Evolutionary conservation across 2,329 filamentous ascomycete species (phyloP).

Genomic region (Mariannaea sp.): DNA sequence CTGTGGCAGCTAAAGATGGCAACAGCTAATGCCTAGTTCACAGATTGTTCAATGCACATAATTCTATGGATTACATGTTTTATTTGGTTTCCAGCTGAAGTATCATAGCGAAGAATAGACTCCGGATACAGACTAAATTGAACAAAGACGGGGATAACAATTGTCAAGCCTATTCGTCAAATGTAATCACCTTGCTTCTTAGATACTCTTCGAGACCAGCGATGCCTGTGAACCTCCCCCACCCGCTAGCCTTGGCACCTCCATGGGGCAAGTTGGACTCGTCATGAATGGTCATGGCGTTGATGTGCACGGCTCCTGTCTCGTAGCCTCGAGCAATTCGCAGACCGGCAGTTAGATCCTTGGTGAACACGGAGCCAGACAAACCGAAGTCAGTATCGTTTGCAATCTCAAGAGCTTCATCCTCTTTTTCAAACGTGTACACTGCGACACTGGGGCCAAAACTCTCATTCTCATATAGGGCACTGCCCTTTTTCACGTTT

Average conservation of each 20-base stretch:
- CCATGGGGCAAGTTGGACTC: constrained; percentile 66
- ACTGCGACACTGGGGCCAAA: constrained; percentile 76
- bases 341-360: constrained; percentile 62
- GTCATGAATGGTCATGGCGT: constrained; percentile 67
- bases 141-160: too few relatives aligned
- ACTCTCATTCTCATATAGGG: constrained; percentile 66
- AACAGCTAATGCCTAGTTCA: too few relatives aligned
- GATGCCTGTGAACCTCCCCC: constrained; percentile 60
- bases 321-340: constrained; percentile 64
- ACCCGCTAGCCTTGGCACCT: constrained; percentile 66
- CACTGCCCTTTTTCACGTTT: constrained; percentile 39
- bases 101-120: too few relatives aligned
- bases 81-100: too few relatives aligned
- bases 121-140: too few relatives aligned
- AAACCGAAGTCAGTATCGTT: constrained; percentile 84
- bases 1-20: too few relatives aligned
- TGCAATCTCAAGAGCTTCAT: constrained; percentile 72
- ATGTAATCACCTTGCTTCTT: constrained; percentile 63
- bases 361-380: constrained; percentile 70
- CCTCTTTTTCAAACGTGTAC: constrained; percentile 65
- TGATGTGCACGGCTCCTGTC: constrained; percentile 69
- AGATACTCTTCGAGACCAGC: constrained; percentile 64
- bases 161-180: too few relatives aligned
- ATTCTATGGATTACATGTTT: too few relatives aligned
- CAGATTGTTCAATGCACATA: too few relatives aligned